These are phyloP conservation scores for Aspergillus fischeri DNA, from an alignment of 2,329 filamentous ascomycete species.

Conservation along the genomic window DNA sequence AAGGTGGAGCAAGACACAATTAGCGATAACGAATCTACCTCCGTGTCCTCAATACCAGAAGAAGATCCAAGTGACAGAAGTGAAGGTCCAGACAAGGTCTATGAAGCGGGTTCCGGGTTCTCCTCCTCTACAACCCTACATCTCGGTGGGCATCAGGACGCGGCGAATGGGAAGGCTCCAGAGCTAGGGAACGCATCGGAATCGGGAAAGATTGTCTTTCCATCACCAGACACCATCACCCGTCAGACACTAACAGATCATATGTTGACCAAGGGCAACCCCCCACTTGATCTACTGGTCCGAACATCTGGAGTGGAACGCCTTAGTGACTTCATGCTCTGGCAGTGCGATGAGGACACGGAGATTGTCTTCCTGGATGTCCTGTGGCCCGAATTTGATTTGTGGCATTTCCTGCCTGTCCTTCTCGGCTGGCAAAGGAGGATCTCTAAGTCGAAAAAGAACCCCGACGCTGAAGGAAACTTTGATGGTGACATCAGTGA, in stretches of 20 bases:
- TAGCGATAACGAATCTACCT: constrained; percentile 45
- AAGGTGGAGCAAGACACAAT: constrained; percentile 36
- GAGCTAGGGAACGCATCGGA: constrained; percentile 26
- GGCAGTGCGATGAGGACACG: constrained; percentile 92
- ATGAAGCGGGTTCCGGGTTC: constrained; percentile 32
- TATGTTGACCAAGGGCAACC: constrained; percentile 80
- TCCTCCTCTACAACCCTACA: constrained; percentile 49
- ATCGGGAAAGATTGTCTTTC: constrained; percentile 38
- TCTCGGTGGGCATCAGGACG: constrained; percentile 25
- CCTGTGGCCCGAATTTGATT: constrained; percentile 92
- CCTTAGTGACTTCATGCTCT: constrained; percentile 96
- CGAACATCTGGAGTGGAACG: constrained; percentile 90
- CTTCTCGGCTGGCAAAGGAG: constrained; percentile 82
- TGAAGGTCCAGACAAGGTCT: constrained; percentile 21
- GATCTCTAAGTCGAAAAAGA: constrained; percentile 59
- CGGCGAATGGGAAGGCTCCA: constrained; percentile 35
- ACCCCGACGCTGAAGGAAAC: constrained; percentile 56
- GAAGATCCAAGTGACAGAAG: constrained; percentile 37
- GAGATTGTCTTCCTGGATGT: constrained; percentile 89
- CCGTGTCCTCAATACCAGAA: constrained; percentile 38
- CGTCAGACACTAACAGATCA: constrained; percentile 75
- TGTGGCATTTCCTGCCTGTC: constrained; percentile 90
- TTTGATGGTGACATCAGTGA: constrained; percentile 49
- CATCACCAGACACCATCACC: constrained; percentile 86
- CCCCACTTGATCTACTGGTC: constrained; percentile 85